A percentile compares a stretch with the other conserved stretches of the same genome.
Evolutionary conservation across 1,284 basidiomycete species (phyloP).

Genomic region (Ceratobasidium sp.): DNA sequence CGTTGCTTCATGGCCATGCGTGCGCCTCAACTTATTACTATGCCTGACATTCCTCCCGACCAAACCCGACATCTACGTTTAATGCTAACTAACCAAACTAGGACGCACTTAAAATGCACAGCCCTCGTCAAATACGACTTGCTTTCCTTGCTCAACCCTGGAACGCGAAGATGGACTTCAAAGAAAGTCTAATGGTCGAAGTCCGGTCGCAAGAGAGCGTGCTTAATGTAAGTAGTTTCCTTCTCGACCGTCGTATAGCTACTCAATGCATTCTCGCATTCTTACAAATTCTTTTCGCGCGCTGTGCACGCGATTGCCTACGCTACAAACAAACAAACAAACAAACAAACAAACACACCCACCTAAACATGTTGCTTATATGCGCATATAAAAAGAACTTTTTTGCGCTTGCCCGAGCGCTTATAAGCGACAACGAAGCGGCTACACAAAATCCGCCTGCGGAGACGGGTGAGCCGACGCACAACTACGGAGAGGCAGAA

Average conservation of each 20-base stretch:
- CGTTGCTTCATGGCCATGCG: background rate
- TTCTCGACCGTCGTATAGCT: constrained; percentile 13
- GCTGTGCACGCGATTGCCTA: background rate
- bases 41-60: constrained; percentile 27
- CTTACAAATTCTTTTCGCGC: too few species aligned
- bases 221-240: constrained; percentile 78
- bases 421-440: constrained; percentile 36
- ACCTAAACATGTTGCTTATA: background rate
- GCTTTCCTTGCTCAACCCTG: constrained; percentile 94
- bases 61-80: constrained; percentile 39
- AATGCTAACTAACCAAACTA: constrained; percentile 56
- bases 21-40: background rate
- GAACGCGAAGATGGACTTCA: constrained; percentile 96
- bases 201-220: constrained; percentile 88
- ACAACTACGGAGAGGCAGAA: constrained; percentile 75
- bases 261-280: background rate
- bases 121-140: constrained; percentile 92
- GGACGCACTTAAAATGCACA: constrained; percentile 91
- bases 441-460: constrained; percentile 56
- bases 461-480: constrained; percentile 61
- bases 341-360: constrained; percentile 56
- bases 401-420: constrained; percentile 36
- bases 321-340: too few species aligned
- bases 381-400: constrained; percentile 25
- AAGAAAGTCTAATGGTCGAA: constrained; percentile 87